A percentile compares a stretch with the other conserved stretches of the same genome.
Evolutionary conservation across 2,329 filamentous ascomycete species (phyloP).

Genomic region (Stenocarpella maydis): DNA sequence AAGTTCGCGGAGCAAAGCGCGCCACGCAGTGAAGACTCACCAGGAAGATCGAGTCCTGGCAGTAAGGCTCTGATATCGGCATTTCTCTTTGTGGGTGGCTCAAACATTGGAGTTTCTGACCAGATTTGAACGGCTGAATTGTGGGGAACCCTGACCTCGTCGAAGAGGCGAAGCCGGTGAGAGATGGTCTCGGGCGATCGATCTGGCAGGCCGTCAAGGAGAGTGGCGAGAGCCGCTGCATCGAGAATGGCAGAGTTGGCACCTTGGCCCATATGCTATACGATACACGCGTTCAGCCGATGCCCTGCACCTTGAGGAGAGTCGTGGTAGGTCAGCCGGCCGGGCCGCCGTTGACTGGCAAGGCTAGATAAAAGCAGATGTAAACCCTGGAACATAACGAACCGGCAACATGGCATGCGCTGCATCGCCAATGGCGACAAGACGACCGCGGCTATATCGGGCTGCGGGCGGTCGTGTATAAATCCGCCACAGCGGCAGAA

Average conservation of each 20-base stretch:
- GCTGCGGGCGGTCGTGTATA: conserved; percentile 3
- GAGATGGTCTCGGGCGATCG: conserved; percentile 5
- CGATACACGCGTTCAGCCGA: background rate
- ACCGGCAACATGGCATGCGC: conserved; percentile 18
- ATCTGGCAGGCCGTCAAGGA: background rate
- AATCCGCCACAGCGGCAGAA: conserved; percentile 13
- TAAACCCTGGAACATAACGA: background rate
- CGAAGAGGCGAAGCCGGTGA: background rate
- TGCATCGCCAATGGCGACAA: conserved; percentile 16
- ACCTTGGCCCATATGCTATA: conserved; percentile 17
- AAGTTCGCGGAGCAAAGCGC: background rate
- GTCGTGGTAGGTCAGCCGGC: background rate
- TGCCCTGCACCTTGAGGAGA: background rate
- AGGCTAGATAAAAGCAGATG: background rate
- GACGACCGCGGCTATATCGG: conserved; percentile 7
- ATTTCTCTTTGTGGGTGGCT: background rate
- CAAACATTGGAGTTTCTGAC: conserved; percentile 10
- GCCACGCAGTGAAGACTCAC: background rate
- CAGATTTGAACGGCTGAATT: conserved; percentile 14
- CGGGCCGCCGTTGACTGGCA: background rate
- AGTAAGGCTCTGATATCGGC: background rate
- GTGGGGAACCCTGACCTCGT: background rate
- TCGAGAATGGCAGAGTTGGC: conserved; percentile 24
- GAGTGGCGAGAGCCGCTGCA: conserved; percentile 13
- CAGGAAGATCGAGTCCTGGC: background rate